A percentile compares a stretch with the other conserved stretches of the same genome.
phyloP scores from a whole-genome alignment of 352 stramenopile species.

The Pilasporangium apinafurcum region DNA sequence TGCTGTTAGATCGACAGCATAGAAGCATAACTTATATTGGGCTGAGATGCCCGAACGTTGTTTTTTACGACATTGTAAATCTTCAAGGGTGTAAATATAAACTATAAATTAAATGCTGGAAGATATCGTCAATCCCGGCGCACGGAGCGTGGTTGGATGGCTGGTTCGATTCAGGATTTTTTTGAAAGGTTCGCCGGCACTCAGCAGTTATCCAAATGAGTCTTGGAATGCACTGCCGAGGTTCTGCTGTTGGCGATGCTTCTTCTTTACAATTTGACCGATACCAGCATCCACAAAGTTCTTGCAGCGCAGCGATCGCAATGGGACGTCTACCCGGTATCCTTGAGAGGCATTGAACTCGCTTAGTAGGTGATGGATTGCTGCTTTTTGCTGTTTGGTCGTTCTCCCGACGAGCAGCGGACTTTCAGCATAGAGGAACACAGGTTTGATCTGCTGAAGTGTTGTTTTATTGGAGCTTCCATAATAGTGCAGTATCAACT shows the following conservation, averaged over 20 bases:
- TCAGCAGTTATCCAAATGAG: constrained; percentile 17
- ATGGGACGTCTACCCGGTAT: constrained; percentile 39
- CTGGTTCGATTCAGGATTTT: no score
- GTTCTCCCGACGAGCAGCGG: constrained; percentile 40
- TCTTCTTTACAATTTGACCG: constrained; percentile 50
- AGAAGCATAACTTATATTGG: no score
- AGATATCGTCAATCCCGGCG: no score
- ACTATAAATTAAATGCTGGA: no score
- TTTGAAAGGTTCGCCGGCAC: no score
- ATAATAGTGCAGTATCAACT: constrained; percentile 47
- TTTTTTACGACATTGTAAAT: no score
- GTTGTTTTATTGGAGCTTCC: constrained; percentile 12
- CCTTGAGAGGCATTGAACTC: constrained; percentile 48
- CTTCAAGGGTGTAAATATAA: no score
- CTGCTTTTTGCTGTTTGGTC: constrained; percentile 31
- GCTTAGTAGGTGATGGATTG: constrained; percentile 42
- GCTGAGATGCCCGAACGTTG: no score
- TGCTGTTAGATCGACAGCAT: no score
- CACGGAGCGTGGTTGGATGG: no score
- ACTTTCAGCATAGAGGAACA: constrained; percentile 69
- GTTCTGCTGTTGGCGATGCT: constrained; percentile 13
- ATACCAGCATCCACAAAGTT: constrained; percentile 55
- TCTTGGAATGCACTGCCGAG: constrained; percentile 26
- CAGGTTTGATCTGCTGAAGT: constrained; percentile 10
- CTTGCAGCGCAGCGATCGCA: constrained; percentile 55